Evolutionary conservation across 2,329 filamentous ascomycete genomes (phyloP).

Genomic region (Verticillium isaacii): DNA sequence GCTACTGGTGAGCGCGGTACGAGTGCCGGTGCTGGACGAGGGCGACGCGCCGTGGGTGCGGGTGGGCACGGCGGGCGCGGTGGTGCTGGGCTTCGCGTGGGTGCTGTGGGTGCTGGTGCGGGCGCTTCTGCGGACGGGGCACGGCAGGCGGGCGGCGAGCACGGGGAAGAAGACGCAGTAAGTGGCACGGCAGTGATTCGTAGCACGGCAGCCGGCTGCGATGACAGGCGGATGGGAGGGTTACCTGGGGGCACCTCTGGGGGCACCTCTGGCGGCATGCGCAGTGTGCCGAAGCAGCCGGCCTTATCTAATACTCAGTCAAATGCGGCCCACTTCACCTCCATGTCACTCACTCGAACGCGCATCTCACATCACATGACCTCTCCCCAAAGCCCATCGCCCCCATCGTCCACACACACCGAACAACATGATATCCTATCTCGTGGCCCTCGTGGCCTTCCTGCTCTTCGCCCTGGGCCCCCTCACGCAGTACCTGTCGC

Average conservation of each 20-base stretch:
- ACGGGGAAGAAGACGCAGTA: conserved; percentile 10
- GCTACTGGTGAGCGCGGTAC: conserved; percentile 48
- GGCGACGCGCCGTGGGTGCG: conserved; percentile 42
- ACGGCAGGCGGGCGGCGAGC: conserved; percentile 14
- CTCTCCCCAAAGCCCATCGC: too few species aligned
- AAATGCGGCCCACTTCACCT: not conserved
- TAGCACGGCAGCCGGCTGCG: too few species aligned
- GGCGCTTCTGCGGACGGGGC: conserved; percentile 28
- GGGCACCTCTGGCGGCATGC: too few species aligned
- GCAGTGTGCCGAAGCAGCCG: not conserved
- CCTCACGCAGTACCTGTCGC: conserved; percentile 30
- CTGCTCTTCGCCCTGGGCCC: conserved; percentile 40
- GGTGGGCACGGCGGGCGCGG: conserved; percentile 52
- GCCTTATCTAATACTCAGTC: not conserved
- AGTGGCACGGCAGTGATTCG: too few species aligned
- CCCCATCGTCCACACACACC: not conserved
- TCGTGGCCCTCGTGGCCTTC: conserved; percentile 35
- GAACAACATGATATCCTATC: conserved; percentile 37
- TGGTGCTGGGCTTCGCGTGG: conserved; percentile 65
- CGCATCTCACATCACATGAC: not conserved
- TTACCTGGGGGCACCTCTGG: too few species aligned
- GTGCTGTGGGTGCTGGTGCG: conserved; percentile 55
- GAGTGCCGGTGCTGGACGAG: conserved; percentile 62
- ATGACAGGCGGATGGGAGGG: too few species aligned
- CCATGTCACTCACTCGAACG: not conserved